These are phyloP conservation scores for Lepiota venenata DNA, from an alignment of 768 basidiomycete genomes.

Conservation along the genomic window DNA sequence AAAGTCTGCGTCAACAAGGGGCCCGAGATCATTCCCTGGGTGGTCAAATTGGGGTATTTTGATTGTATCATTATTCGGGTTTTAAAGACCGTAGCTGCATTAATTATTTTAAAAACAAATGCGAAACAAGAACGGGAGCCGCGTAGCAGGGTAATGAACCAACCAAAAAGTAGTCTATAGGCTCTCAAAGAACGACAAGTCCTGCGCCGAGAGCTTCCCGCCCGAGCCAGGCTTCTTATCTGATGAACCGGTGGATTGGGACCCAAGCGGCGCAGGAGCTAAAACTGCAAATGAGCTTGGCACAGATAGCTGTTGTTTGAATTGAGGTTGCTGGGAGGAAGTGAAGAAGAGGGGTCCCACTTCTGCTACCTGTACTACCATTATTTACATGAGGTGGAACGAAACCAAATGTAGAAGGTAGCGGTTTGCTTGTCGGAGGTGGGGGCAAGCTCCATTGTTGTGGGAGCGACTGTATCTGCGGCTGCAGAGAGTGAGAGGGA, in stretches of 20 bases:
- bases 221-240: slow-evolving; percentile 19
- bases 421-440: slow-evolving; percentile 4
- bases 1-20: no score
- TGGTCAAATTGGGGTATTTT: no score
- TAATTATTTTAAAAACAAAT: no score
- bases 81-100: no score
- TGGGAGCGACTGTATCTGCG: neutral
- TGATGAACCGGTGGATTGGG: slow-evolving; percentile 17
- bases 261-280: slow-evolving; percentile 37
- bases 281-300: slow-evolving; percentile 28
- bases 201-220: slow-evolving; percentile 75
- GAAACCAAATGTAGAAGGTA: neutral
- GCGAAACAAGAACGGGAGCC: no score
- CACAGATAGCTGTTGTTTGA: slow-evolving; percentile 12
- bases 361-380: neutral
- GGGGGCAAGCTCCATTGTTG: slow-evolving; percentile 8
- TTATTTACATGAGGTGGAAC: neutral
- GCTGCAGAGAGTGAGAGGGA: no score
- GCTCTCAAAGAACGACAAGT: slow-evolving; percentile 86
- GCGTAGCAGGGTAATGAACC: neutral
- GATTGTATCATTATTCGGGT: no score
- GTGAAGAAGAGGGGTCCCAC: slow-evolving; percentile 1
- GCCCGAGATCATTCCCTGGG: no score
- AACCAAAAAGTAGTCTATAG: slow-evolving; percentile 15
- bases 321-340: slow-evolving; percentile 8